These are phyloP conservation scores for Sparassis latifolia DNA, from an alignment of 1,284 basidiomycete species.

Conservation along the genomic window DNA sequence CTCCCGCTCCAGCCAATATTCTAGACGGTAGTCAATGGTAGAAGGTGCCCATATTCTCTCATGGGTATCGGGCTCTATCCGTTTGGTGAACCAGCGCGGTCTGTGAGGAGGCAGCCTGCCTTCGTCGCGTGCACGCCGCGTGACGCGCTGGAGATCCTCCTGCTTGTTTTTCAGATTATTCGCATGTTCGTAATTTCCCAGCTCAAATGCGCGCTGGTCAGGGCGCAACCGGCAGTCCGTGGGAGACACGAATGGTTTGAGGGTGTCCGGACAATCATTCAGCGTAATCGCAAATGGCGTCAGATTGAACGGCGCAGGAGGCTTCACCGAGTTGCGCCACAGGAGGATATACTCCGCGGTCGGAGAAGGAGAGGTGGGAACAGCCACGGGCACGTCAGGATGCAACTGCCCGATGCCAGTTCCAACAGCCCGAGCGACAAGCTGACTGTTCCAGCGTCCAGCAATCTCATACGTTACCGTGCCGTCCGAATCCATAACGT, in stretches of 20 bases:
- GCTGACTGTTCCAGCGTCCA: conserved; percentile 93
- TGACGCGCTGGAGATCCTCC: conserved; percentile 85
- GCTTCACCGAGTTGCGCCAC: conserved; percentile 92
- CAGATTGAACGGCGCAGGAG: conserved; percentile 84
- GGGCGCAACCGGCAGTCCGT: conserved; percentile 94
- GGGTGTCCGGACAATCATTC: conserved; percentile 72
- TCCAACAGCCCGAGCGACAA: conserved; percentile 79
- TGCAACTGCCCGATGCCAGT: conserved; percentile 61
- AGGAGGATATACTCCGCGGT: conserved; percentile 71
- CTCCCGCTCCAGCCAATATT: conserved; percentile 84
- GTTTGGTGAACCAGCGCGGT: conserved; percentile 78
- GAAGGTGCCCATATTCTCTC: conserved; percentile 82
- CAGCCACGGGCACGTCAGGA: conserved; percentile 59
- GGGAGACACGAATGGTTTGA: conserved; percentile 75
- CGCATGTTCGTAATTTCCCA: conserved; percentile 86
- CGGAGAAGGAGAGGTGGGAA: conserved; percentile 40
- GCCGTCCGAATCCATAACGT: conserved; percentile 67
- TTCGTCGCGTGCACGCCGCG: conserved; percentile 71
- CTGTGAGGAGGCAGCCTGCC: conserved; percentile 70
- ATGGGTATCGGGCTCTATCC: conserved; percentile 79
- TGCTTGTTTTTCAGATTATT: conserved; percentile 84
- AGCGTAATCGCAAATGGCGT: conserved; percentile 93
- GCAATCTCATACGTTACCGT: conserved; percentile 84
- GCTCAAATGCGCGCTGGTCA: conserved; percentile 93
- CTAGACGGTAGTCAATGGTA: conserved; percentile 46